These are phyloP conservation scores for Sambucus nigra DNA, from an alignment of 129 eudicot genomes.

Conservation along the genomic window DNA sequence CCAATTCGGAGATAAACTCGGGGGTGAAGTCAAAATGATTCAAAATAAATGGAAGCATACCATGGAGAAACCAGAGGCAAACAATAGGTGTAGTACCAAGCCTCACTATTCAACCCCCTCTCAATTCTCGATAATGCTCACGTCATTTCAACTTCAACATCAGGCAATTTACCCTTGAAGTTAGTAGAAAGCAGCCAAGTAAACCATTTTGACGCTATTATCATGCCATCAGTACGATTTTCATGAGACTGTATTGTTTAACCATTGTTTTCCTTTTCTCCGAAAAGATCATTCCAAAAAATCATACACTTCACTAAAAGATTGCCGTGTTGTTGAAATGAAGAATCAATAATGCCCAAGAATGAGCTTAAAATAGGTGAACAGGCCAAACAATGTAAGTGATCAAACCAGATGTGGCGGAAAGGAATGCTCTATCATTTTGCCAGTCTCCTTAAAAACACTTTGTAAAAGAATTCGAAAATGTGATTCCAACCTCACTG, in stretches of 20 bases:
- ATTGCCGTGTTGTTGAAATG: conserved; percentile 1
- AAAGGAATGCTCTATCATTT: not conserved
- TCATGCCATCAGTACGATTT: not conserved
- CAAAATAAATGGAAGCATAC: too few relatives aligned
- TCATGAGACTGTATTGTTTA: conserved; percentile 3
- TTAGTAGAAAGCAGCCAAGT: too few relatives aligned
- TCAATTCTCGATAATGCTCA: too few relatives aligned
- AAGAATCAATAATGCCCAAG: not conserved
- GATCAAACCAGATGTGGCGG: conserved; percentile 3
- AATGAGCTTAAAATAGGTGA: conserved; percentile 1
- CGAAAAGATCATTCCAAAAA: conserved; percentile 7
- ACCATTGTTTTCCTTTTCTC: conserved; percentile 13
- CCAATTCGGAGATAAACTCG: too few relatives aligned
- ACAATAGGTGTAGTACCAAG: too few relatives aligned
- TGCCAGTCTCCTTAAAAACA: conserved; percentile 7
- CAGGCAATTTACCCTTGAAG: too few relatives aligned
- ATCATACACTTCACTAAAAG: conserved; percentile 12
- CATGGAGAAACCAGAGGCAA: too few relatives aligned
- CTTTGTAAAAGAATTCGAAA: conserved; percentile 16
- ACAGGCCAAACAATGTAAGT: not conserved
- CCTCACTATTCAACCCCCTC: too few relatives aligned
- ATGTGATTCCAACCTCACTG: conserved; percentile 30
- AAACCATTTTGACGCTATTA: not conserved
- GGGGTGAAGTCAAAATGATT: too few relatives aligned
- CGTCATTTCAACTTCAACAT: too few relatives aligned